A percentile compares a stretch with the other conserved stretches of the same genome.
Evolutionary conservation across 176 grass and related monocot genomes (phyloP).

Genomic region (Carex littledalei): DNA sequence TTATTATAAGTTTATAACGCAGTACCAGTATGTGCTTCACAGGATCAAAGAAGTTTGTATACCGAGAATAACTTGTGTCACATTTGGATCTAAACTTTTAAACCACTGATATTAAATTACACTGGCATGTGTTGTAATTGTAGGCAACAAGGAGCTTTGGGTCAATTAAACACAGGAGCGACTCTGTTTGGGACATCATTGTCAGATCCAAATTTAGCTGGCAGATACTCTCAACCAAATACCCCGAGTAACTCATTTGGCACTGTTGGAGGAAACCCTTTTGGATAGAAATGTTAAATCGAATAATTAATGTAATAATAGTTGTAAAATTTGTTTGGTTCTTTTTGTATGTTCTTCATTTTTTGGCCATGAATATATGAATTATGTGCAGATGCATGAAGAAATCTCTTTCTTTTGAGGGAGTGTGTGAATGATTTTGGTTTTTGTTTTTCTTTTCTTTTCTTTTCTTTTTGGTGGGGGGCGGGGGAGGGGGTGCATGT

Average conservation of each 20-base stretch:
- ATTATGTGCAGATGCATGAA: not conserved
- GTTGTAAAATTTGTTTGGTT: slow-evolving; percentile 9
- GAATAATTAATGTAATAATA: slow-evolving; percentile 7
- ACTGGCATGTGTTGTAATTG: slow-evolving; percentile 20
- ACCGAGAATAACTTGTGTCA: not conserved
- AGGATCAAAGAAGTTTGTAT: no score
- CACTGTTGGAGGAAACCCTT: slow-evolving; percentile 74
- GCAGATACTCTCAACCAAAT: slow-evolving; percentile 57
- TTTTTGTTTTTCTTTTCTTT: not conserved
- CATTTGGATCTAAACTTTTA: not conserved
- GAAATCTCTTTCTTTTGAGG: not conserved
- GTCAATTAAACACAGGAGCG: slow-evolving; percentile 36
- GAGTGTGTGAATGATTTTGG: not conserved
- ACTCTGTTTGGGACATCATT: slow-evolving; percentile 17
- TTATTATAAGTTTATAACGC: no score
- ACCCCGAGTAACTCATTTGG: slow-evolving; percentile 49
- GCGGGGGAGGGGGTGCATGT: not conserved
- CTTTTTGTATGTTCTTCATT: slow-evolving; percentile 7
- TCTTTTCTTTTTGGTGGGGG: not conserved
- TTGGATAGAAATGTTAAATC: slow-evolving; percentile 37
- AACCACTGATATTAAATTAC: not conserved
- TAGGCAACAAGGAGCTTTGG: slow-evolving; percentile 68
- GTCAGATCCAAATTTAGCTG: slow-evolving; percentile 46
- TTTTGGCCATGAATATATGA: slow-evolving; percentile 1
- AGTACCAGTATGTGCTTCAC: no score